Evolutionary conservation across 73 alveolate genomes (phyloP).

Genomic region (Paramecium pentaurelia): DNA sequence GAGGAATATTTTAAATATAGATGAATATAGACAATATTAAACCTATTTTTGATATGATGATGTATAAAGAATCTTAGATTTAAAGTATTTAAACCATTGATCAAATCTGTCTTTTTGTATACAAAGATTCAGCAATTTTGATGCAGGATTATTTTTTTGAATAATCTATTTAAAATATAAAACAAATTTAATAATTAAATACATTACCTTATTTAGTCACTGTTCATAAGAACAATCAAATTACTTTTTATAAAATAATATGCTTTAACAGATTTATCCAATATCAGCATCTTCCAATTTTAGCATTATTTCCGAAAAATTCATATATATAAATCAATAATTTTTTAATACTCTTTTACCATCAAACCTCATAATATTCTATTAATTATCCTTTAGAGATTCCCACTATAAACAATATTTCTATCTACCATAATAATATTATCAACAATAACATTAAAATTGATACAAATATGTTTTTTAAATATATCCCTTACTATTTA

Average conservation of each 20-base stretch:
- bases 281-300: background rate
- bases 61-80: background rate
- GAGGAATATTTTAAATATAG: background rate
- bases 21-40: fast-evolving
- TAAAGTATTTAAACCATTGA: background rate
- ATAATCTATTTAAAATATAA: background rate
- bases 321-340: no score
- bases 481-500: background rate
- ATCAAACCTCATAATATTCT: background rate
- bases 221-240: background rate
- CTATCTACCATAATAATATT: background rate
- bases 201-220: background rate
- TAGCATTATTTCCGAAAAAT: no score
- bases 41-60: background rate
- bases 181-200: background rate
- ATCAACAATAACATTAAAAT: background rate
- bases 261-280: background rate
- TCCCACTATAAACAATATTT: background rate
- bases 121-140: background rate
- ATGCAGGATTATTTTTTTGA: background rate
- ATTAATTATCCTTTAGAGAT: background rate
- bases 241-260: background rate
- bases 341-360: background rate
- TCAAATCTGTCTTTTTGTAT: background rate
- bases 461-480: background rate